Conservation (phyloP, 1,284 basidiomycete genomes). For the Sanghuangporus sanghuang region DNA sequence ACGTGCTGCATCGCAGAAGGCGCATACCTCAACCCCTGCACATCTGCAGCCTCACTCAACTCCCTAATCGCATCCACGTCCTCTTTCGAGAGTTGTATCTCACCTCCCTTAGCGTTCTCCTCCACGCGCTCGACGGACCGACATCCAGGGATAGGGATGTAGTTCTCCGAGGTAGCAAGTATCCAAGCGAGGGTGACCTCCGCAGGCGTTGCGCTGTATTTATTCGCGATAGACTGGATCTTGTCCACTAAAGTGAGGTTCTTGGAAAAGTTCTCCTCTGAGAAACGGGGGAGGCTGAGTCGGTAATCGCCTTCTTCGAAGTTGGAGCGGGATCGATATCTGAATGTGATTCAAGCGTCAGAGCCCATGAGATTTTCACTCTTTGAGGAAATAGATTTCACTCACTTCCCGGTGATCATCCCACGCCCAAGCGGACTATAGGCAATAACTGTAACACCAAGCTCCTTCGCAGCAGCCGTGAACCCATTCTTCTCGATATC, state of each 20-base stretch:
- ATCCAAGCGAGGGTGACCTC: conserved; percentile 39
- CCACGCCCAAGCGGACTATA: conserved; percentile 36
- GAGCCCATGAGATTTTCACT: background rate
- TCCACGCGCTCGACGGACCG: conserved; percentile 12
- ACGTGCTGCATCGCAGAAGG: background rate
- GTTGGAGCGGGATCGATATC: conserved; percentile 27
- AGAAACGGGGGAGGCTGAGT: conserved; percentile 27
- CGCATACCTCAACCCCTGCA: conserved; percentile 9
- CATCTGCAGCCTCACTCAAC: conserved; percentile 12
- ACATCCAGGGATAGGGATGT: conserved; percentile 16
- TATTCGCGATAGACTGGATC: conserved; percentile 25
- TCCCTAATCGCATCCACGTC: conserved; percentile 13
- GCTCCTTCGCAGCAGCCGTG: conserved; percentile 27
- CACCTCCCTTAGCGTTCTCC: conserved; percentile 15
- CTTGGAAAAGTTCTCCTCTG: conserved; percentile 33
- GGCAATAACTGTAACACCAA: conserved; percentile 34
- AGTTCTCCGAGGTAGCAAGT: conserved; percentile 17
- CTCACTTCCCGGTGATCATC: conserved; percentile 32
- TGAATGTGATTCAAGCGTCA: background rate
- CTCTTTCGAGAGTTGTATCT: conserved; percentile 7
- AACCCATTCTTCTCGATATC: conserved; percentile 26
- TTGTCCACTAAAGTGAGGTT: conserved; percentile 34
- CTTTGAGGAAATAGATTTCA: background rate
- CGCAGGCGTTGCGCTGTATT: conserved; percentile 28
- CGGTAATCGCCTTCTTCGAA: conserved; percentile 33